Conservation (phyloP, 805 yeast genomes). For the Hanseniaspora guilliermondii region DNA sequence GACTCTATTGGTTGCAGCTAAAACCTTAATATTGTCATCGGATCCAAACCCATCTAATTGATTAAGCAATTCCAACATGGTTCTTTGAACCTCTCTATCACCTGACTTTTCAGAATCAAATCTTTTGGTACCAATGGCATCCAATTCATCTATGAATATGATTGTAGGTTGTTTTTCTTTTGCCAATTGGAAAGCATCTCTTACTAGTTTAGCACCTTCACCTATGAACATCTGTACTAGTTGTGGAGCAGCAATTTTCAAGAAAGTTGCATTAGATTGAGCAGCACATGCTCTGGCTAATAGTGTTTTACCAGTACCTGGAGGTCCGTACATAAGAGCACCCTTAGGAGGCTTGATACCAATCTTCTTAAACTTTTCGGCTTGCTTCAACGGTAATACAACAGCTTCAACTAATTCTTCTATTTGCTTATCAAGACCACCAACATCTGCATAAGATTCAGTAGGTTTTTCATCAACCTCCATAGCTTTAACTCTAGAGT, state of each 20-base stretch:
- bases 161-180: slow-evolving; percentile 97
- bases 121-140: slow-evolving; percentile 97
- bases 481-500: slow-evolving; percentile 96
- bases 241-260: slow-evolving; percentile 95
- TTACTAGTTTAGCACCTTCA: slow-evolving; percentile 93
- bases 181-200: slow-evolving; percentile 95
- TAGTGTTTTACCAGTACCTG: slow-evolving; percentile 97
- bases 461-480: slow-evolving; percentile 98
- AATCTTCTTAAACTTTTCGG: slow-evolving; percentile 83
- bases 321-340: slow-evolving; percentile 97
- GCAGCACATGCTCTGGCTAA: slow-evolving; percentile 98
- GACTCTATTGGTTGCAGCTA: slow-evolving; percentile 97
- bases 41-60: slow-evolving; percentile 97
- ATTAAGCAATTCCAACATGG: slow-evolving; percentile 94
- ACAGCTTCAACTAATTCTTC: slow-evolving; percentile 98
- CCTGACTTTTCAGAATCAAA: slow-evolving; percentile 96
- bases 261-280: slow-evolving; percentile 92
- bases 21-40: slow-evolving; percentile 91
- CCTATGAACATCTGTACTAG: slow-evolving; percentile 97
- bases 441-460: slow-evolving; percentile 92
- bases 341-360: slow-evolving; percentile 98
- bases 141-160: slow-evolving; percentile 94
- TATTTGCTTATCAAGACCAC: slow-evolving; percentile 95
- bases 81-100: slow-evolving; percentile 97
- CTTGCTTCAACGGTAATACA: slow-evolving; percentile 95